Percentiles rank a stretch among this genome's conserved stretches.
phyloP scores from a whole-genome alignment of 257 asterid species.

The Linderniella brevidens region DNA sequence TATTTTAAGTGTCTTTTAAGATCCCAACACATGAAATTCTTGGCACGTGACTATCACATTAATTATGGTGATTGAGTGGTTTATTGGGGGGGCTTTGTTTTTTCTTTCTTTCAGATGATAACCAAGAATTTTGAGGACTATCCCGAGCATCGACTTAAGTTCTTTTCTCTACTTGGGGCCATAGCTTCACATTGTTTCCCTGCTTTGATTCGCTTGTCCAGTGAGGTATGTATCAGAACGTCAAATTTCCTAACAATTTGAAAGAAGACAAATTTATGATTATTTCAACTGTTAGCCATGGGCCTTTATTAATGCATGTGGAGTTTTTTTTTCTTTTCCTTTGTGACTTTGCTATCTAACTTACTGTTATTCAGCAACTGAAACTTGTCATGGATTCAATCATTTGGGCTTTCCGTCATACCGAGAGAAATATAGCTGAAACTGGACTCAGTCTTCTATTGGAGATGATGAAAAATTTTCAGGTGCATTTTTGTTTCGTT shows the following conservation, averaged over 20 bases:
- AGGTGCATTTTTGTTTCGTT: conserved; percentile 27
- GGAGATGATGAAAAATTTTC: conserved; percentile 90
- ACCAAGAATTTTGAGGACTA: conserved; percentile 95
- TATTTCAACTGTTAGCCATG: neutral
- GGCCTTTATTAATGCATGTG: neutral
- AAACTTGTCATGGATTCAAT: conserved; percentile 97
- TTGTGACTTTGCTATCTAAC: no score
- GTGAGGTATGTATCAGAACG: conserved; percentile 35
- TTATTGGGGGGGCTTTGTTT: neutral
- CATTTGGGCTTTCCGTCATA: conserved; percentile 98
- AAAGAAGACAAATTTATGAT: neutral
- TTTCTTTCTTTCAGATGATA: conserved; percentile 52
- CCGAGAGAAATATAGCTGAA: conserved; percentile 96
- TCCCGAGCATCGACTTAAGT: conserved; percentile 97
- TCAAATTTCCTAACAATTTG: neutral
- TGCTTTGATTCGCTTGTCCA: conserved; percentile 77
- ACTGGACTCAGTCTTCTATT: conserved; percentile 82
- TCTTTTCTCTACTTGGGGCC: conserved; percentile 85
- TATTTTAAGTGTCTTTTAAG: no score
- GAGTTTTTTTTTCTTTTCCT: conserved; percentile 6
- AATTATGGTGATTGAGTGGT: neutral
- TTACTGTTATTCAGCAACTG: conserved; percentile 57
- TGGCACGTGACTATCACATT: no score
- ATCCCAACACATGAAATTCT: no score
- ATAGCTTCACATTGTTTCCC: conserved; percentile 88